A percentile compares a stretch with the other conserved stretches of the same genome.
These are phyloP conservation scores for Leccinum boreale DNA, from an alignment of 768 basidiomycete genomes.

Conservation along the genomic window DNA sequence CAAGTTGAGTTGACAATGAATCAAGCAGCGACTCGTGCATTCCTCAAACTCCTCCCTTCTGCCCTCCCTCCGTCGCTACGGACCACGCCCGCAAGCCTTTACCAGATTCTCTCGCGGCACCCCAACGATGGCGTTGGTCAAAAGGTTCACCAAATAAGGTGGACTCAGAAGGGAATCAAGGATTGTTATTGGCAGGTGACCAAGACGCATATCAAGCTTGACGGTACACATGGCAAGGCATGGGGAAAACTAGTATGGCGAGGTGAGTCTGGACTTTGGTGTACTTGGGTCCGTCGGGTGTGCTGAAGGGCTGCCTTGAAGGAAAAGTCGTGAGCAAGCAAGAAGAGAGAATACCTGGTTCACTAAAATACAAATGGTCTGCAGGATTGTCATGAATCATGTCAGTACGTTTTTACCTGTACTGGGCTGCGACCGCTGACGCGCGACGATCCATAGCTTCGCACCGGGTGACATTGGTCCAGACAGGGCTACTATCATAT, in stretches of 20 bases:
- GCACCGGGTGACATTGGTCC: too few species aligned
- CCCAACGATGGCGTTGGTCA: conserved; percentile 67
- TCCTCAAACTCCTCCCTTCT: conserved; percentile 58
- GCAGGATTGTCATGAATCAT: conserved; percentile 36
- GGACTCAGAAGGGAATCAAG: conserved; percentile 63
- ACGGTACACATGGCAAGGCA: conserved; percentile 74
- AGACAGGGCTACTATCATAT: not conserved
- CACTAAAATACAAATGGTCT: conserved; percentile 73
- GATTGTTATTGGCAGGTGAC: conserved; percentile 78
- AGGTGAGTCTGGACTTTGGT: conserved; percentile 44
- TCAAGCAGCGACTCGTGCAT: conserved; percentile 25
- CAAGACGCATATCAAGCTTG: conserved; percentile 63
- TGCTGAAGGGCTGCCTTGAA: conserved; percentile 26
- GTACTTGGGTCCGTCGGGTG: not conserved
- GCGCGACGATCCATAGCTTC: not conserved
- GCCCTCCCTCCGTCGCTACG: conserved; percentile 60
- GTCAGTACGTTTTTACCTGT: conserved; percentile 4
- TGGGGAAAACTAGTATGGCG: conserved; percentile 82
- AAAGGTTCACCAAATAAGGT: conserved; percentile 68
- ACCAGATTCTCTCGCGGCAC: conserved; percentile 66
- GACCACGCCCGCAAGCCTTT: conserved; percentile 59
- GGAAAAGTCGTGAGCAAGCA: conserved; percentile 57
- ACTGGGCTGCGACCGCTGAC: not conserved
- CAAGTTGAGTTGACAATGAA: conserved; percentile 17
- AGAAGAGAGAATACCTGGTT: conserved; percentile 65